These are phyloP conservation scores for Moricandia arvensis DNA, from an alignment of 345 rosid species.

Conservation along the genomic window DNA sequence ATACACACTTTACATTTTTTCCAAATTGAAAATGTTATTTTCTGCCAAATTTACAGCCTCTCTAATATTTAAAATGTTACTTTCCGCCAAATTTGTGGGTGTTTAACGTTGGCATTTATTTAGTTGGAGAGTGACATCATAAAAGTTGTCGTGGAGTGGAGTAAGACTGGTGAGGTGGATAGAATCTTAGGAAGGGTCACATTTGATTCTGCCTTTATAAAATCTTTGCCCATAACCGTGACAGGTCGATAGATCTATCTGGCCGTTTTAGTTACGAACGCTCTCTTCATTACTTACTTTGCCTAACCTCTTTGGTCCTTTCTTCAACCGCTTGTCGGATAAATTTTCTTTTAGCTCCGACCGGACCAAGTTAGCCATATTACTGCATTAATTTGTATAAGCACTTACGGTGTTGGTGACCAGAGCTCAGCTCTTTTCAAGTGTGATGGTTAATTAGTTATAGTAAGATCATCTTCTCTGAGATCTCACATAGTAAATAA, in stretches of 20 bases:
- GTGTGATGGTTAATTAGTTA: background rate
- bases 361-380: background rate
- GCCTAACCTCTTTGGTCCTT: constrained; percentile 19
- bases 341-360: background rate
- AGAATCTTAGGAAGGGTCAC: constrained; percentile 25
- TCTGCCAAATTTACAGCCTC: background rate
- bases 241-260: constrained; percentile 3
- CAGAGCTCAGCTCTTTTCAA: background rate
- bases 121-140: constrained; percentile 7
- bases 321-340: constrained; percentile 6
- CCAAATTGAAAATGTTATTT: background rate
- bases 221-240: constrained; percentile 19
- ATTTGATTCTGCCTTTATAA: constrained; percentile 14
- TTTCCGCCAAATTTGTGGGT: background rate
- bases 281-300: background rate
- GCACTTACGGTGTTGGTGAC: background rate
- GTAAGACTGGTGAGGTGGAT: constrained; percentile 21
- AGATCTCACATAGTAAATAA: background rate
- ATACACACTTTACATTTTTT: background rate
- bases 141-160: constrained; percentile 5
- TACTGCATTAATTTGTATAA: background rate
- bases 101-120: background rate
- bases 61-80: background rate
- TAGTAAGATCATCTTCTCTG: background rate
- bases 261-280: constrained; percentile 1